Percentiles rank a stretch among this genome's conserved stretches.
These are phyloP conservation scores for Hysterangium stoloniferum DNA, from an alignment of 768 basidiomycete species.

Conservation along the genomic window DNA sequence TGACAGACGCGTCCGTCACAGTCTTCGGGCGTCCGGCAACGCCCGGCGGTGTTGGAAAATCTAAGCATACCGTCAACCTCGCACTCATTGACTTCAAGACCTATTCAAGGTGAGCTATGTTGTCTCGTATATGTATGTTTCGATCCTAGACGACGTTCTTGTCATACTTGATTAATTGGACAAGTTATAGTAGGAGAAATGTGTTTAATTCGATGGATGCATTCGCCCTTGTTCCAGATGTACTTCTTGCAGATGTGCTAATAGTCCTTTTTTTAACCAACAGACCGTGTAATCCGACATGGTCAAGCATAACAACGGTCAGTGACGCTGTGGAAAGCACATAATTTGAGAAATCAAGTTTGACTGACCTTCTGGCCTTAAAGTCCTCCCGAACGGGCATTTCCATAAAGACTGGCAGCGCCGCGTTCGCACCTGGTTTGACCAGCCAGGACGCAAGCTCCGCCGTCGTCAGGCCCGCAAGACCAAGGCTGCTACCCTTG, in stretches of 20 bases:
- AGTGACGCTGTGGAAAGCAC: conserved; percentile 20
- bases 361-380: neutral
- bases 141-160: neutral
- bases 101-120: conserved; percentile 5
- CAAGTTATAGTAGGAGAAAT: neutral
- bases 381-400: conserved; percentile 88
- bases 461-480: conserved; percentile 90
- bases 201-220: conserved; percentile 15
- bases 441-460: conserved; percentile 97
- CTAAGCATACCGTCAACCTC: conserved; percentile 1
- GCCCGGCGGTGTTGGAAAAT: neutral
- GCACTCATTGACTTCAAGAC: conserved; percentile 11
- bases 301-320: conserved; percentile 77
- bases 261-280: conserved; percentile 10
- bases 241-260: neutral
- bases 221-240: conserved; percentile 10
- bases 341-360: conserved; percentile 2
- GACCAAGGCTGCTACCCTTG: conserved; percentile 82
- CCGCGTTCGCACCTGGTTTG: conserved; percentile 95
- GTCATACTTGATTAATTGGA: neutral
- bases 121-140: neutral
- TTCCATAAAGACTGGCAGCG: conserved; percentile 99
- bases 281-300: conserved; percentile 42
- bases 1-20: no score
- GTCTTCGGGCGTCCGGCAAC: no score